Base-by-base conservation (phyloP, 352 stramenopile species). In the Elongisporangium prolatum region DNA sequence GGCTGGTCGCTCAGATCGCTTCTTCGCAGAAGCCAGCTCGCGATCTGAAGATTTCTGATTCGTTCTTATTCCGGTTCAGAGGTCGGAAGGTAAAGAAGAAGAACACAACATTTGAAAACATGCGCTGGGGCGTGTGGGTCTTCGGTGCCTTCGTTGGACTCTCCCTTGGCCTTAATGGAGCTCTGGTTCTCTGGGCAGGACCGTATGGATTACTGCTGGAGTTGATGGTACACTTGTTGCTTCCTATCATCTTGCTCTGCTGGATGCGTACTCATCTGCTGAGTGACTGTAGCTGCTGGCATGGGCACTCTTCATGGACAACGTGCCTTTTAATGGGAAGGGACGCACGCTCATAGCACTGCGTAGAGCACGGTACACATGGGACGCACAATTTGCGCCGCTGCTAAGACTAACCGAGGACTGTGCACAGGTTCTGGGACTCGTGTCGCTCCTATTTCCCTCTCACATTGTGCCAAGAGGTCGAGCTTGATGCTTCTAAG, bases 401-500 rank as follows among this genome's bases (percentile, higher is more conserved):
- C 37, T 34, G 17, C 6, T 47, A 3, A 17, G 25, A 44, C 24
- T 57, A 34, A 10, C 13, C 3, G 50, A 11, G 1, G 47, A 55
- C 3, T 54, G 2, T 18, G 8, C 20, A 20, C 56, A 82, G 73
- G 67, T 78, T 68, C 63, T 81, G 68, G 69, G 63, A 75, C 20
- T 52, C 57, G 4, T 68, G 74, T 24, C 69, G 64, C 28, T 50
- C 60, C 38, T 84, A 84, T 28, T 84, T 84, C 37, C 67, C 74
- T 0, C 24, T 81, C 10, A 59, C 66, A 40, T 56, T 80, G 28
- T 58, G 56, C 50, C 75, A 84, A 49, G 75, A 84, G 50, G 61
- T 65, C n/a, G 51, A 60, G 6, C 75, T 80, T 20, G 71, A 78
- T 59, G 34, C 67, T 2, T 34, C 17, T 8, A 69, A 78, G 52